Conservation (phyloP, 768 basidiomycete species). For the Kwoniella dendrophila region DNA sequence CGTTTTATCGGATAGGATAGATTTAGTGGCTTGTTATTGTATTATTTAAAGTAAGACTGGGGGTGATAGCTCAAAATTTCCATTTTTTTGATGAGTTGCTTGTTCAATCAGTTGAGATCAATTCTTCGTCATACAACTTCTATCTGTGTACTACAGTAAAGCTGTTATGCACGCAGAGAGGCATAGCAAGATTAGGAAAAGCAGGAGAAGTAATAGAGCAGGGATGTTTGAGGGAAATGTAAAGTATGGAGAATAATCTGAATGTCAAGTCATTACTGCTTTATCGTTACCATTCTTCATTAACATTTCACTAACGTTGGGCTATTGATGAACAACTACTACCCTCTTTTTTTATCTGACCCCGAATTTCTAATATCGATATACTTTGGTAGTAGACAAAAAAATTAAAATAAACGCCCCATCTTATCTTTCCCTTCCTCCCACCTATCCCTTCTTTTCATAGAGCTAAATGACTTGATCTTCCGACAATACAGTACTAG, state of each 20-base stretch:
- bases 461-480: slow-evolving; percentile 2
- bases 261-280: neutral
- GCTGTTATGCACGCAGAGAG: neutral
- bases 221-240: too few species aligned
- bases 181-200: neutral
- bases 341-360: neutral
- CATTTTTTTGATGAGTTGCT: neutral
- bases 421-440: slow-evolving; percentile 1
- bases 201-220: neutral
- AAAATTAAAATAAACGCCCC: slow-evolving; percentile 2
- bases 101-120: slow-evolving; percentile 3
- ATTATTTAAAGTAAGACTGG: slow-evolving; percentile 14
- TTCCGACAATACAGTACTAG: slow-evolving; percentile 5
- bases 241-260: too few species aligned
- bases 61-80: neutral
- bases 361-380: neutral
- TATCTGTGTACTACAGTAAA: too few species aligned
- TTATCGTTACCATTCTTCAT: neutral
- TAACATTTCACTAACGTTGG: neutral
- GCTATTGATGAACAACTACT: too few species aligned
- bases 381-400: too few species aligned
- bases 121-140: too few species aligned
- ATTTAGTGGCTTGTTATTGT: slow-evolving; percentile 17
- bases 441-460: neutral
- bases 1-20: neutral